These are phyloP conservation scores for Heritiera littoralis DNA, from an alignment of 345 rosid species.

Conservation along the genomic window DNA sequence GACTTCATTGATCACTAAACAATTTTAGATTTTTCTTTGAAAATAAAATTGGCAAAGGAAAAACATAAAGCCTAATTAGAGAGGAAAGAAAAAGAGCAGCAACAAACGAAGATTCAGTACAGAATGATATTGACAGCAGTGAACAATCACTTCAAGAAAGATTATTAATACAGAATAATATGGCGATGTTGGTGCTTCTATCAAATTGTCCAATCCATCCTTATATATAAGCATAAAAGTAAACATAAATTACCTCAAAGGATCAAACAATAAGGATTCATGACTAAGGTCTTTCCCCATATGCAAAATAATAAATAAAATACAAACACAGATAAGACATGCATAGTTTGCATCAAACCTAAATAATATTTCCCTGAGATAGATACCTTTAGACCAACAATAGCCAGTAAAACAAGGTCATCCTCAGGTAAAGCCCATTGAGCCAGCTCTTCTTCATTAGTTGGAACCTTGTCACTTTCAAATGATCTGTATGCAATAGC, in stretches of 20 bases:
- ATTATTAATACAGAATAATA: neutral
- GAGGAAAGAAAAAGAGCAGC: neutral
- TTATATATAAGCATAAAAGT: neutral
- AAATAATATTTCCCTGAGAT: neutral
- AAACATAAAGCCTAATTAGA: neutral
- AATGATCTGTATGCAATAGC: constrained; percentile 77
- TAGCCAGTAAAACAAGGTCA: constrained; percentile 84
- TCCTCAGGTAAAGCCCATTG: constrained; percentile 83
- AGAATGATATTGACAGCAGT: neutral
- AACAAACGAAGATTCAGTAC: neutral
- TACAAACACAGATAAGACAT: neutral
- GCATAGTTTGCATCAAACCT: neutral
- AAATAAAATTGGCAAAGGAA: neutral
- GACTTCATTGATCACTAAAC: neutral
- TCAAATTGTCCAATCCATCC: neutral
- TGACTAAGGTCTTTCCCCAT: neutral
- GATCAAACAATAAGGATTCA: neutral
- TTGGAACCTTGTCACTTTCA: constrained; percentile 68
- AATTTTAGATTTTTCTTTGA: neutral
- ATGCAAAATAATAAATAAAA: neutral
- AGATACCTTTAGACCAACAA: constrained; percentile 86
- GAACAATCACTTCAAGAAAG: neutral
- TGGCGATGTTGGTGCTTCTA: neutral
- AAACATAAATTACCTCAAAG: neutral
- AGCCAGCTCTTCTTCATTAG: constrained; percentile 60